Percentiles rank a stretch among this genome's conserved stretches.
Evolutionary conservation across 768 basidiomycete species (phyloP).

Genomic region (Tephrocybe sp.): DNA sequence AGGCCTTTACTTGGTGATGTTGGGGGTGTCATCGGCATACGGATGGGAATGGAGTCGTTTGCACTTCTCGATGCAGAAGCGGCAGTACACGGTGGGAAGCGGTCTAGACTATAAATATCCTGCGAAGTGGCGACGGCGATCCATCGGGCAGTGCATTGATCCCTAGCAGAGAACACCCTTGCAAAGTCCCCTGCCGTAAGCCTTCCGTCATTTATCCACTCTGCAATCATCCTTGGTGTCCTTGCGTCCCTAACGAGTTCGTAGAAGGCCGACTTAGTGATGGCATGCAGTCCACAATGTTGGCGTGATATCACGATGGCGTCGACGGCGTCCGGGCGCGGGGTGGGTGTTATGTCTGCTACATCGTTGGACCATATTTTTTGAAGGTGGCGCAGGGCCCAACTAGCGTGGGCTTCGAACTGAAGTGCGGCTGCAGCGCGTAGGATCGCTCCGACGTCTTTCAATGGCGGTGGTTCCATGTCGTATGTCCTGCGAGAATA

Average conservation of each 20-base stretch:
- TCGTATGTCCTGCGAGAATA: slow-evolving; percentile 14
- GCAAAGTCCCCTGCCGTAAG: slow-evolving; percentile 4
- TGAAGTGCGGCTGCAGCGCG: slow-evolving; percentile 29
- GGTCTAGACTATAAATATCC: no score
- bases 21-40: no score
- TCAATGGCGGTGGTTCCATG: slow-evolving; percentile 22
- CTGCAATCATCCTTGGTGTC: background rate
- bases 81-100: no score
- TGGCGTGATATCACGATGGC: slow-evolving; percentile 27
- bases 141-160: no score
- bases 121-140: no score
- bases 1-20: no score
- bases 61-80: no score
- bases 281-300: slow-evolving; percentile 18
- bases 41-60: no score
- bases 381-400: slow-evolving; percentile 25
- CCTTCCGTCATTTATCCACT: background rate
- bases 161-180: background rate
- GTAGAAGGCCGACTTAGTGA: slow-evolving; percentile 18
- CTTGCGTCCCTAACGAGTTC: background rate
- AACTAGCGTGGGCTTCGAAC: slow-evolving; percentile 24
- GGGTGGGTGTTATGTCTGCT: slow-evolving; percentile 15
- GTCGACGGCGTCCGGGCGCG: slow-evolving; percentile 23
- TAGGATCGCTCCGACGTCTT: slow-evolving; percentile 26
- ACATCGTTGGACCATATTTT: slow-evolving; percentile 29